phyloP scores from a whole-genome alignment of 2,329 filamentous ascomycete genomes.

The Xylaria sp. region DNA sequence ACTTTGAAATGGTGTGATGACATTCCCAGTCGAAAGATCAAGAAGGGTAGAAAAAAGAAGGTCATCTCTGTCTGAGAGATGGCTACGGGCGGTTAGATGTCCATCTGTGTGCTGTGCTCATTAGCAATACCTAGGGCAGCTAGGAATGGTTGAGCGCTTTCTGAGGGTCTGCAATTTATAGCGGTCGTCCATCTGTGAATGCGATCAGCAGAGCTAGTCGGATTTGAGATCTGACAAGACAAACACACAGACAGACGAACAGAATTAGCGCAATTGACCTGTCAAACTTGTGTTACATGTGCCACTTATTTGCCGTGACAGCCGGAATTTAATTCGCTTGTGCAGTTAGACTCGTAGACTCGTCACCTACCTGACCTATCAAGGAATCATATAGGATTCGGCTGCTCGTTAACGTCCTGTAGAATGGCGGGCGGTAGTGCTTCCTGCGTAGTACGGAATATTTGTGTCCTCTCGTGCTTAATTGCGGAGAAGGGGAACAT shows the following conservation, averaged over 20 bases:
- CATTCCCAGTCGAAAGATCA: not conserved
- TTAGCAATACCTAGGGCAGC: not conserved
- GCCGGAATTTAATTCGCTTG: no score
- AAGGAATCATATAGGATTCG: no score
- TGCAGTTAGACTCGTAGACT: no score
- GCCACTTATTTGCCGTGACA: not conserved
- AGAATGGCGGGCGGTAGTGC: no score
- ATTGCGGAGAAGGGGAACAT: no score
- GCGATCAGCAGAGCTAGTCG: not conserved
- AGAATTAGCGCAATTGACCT: slow-evolving; percentile 1
- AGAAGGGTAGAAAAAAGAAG: slow-evolving; percentile 3
- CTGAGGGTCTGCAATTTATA: not conserved
- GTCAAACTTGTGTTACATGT: not conserved
- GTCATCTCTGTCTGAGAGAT: not conserved
- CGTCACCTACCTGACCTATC: no score
- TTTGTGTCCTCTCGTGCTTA: no score
- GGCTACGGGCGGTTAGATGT: not conserved
- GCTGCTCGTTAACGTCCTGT: no score
- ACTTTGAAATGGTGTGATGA: not conserved
- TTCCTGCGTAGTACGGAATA: no score
- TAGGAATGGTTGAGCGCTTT: not conserved
- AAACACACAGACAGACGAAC: not conserved
- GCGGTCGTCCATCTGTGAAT: not conserved
- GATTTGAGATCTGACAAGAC: not conserved
- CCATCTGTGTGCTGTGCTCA: not conserved